Evolutionary conservation across 768 basidiomycete species (phyloP), one percentile per base, ranked within the genome.

Genomic region (Amanita rimosa): DNA sequence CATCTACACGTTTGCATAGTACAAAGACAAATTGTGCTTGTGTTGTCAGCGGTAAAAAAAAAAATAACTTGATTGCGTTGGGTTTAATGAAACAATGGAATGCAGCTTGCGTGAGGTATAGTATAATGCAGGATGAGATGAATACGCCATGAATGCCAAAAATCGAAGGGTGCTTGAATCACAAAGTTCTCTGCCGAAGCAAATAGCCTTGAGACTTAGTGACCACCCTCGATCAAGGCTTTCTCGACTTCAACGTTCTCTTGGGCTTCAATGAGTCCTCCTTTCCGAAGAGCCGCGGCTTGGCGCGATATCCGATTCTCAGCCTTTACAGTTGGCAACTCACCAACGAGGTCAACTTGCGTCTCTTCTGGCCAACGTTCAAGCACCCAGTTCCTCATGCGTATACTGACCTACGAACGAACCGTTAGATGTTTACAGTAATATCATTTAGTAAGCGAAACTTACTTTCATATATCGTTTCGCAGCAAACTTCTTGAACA

Each of bases 401-500:
- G 90, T 44, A 83, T 69, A 57, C 89, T 90, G 27, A 88, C 85
- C 84, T 95, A 52, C 7, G 52, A 13, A 37, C 4, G 35, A 47
- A 19, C 39, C 16, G 44, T 47, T n/a, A 47, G 7, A 13, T 11
- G 13, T 41, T n/a, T 49, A 24, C 38, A 41, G 7, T 39, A 29
- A 24, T n/a, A 1, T 21, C 7, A 38, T 31, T 6, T 34, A 29
- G 27, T 10, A 1, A 6, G 6, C 40, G 14, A 44, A 42, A 52
- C 52, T 4, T 36, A 92, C 90, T 78, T 94, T 95, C 68, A 84
- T 73, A 67, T 79, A 91, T 44, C 83, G 89, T 65, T 90, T 94
- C 13, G 85, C 79, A 0, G 90, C 84, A 58, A 95, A 99, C 65
- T 99, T 98, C 70, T 90, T 85, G 70, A 78, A 77, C 65, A 98